These are phyloP conservation scores for Infundibulicybe gibba DNA, from an alignment of 768 basidiomycete genomes.

Conservation along the genomic window DNA sequence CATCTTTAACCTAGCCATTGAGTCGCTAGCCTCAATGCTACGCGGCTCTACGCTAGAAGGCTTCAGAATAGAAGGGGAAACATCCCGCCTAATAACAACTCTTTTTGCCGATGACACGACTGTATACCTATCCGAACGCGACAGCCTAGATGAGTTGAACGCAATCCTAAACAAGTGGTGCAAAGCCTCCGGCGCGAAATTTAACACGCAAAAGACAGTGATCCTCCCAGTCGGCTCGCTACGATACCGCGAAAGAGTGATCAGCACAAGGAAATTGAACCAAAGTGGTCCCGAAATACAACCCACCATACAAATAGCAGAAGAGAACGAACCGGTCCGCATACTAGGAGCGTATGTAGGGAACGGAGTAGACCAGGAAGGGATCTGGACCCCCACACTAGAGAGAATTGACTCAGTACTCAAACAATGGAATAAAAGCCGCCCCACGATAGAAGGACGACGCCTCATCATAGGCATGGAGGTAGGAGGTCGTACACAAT, in stretches of 20 bases:
- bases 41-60: slow-evolving; percentile 24
- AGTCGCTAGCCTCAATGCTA: slow-evolving; percentile 28
- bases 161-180: slow-evolving; percentile 34
- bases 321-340: slow-evolving; percentile 21
- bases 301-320: slow-evolving; percentile 23
- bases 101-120: slow-evolving; percentile 42
- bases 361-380: slow-evolving; percentile 15
- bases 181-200: slow-evolving; percentile 31
- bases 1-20: background rate
- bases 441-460: too few species aligned
- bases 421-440: too few species aligned
- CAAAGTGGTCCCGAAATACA: slow-evolving; percentile 4
- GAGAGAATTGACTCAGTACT: slow-evolving; percentile 20
- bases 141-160: slow-evolving; percentile 19
- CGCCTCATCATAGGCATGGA: too few species aligned
- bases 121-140: slow-evolving; percentile 23
- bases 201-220: slow-evolving; percentile 37
- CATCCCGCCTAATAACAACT: slow-evolving; percentile 18
- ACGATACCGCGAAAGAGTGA: slow-evolving; percentile 10
- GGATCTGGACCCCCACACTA: slow-evolving; percentile 19
- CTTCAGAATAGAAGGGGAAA: slow-evolving; percentile 10
- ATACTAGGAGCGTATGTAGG: slow-evolving; percentile 29
- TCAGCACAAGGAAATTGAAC: slow-evolving; percentile 4
- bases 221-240: slow-evolving; percentile 28
- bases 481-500: too few species aligned